phyloP scores from a whole-genome alignment of 2,329 filamentous ascomycete genomes.

The Escovopsis sp. region DNA sequence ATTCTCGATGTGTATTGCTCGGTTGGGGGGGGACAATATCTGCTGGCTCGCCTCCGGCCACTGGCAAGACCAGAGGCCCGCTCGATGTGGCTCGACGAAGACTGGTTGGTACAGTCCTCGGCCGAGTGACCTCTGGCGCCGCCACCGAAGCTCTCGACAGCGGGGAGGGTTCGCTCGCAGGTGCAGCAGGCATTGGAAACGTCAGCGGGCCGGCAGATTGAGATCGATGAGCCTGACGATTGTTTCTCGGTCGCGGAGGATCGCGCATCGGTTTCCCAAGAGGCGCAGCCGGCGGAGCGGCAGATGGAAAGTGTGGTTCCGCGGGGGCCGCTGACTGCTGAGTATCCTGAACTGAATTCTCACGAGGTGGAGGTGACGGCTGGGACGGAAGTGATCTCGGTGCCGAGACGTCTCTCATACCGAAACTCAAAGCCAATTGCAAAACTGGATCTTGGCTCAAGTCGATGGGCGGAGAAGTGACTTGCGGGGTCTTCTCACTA shows the following conservation, averaged over 20 bases:
- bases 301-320: not conserved
- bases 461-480: too few species aligned
- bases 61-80: slow-evolving; percentile 17
- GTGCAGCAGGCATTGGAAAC: slow-evolving; percentile 20
- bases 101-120: slow-evolving; percentile 19
- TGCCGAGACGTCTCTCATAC: slow-evolving; percentile 1
- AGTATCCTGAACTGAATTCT: not conserved
- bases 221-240: slow-evolving; percentile 18
- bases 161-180: slow-evolving; percentile 34
- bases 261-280: slow-evolving; percentile 1
- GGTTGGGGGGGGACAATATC: not conserved
- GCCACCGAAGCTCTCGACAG: slow-evolving; percentile 17
- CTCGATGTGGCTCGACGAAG: slow-evolving; percentile 23
- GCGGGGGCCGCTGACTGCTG: not conserved
- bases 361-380: not conserved
- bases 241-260: slow-evolving; percentile 7
- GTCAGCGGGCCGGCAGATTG: slow-evolving; percentile 23
- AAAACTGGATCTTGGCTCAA: slow-evolving; percentile 3
- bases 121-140: slow-evolving; percentile 7
- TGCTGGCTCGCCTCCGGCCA: slow-evolving; percentile 19
- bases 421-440: slow-evolving; percentile 5
- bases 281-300: not conserved
- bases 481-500: too few species aligned
- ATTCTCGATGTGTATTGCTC: slow-evolving; percentile 15
- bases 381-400: not conserved